Conservation (phyloP, 2,329 filamentous ascomycete genomes). For the Albophoma yamanashiensis region DNA sequence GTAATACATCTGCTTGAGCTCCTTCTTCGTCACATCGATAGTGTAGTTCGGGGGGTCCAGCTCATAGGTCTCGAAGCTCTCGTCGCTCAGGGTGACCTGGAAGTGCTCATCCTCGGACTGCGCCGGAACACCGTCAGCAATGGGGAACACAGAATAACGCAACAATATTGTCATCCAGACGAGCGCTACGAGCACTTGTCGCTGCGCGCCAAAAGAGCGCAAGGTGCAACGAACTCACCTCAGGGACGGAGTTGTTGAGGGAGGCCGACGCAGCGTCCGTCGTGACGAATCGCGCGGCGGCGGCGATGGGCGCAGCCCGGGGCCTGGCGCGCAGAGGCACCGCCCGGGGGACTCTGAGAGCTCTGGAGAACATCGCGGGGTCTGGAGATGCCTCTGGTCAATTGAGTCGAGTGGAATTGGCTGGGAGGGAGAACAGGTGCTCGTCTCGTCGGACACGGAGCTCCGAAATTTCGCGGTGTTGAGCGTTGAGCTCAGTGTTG, state of each 20-base stretch:
- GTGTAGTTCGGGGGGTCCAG: slow-evolving; percentile 93
- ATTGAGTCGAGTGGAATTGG: slow-evolving; percentile 14
- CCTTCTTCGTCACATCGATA: slow-evolving; percentile 88
- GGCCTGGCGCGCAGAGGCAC: slow-evolving; percentile 43
- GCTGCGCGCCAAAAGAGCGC: background rate
- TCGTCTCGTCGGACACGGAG: slow-evolving; percentile 19
- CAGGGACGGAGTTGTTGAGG: slow-evolving; percentile 61
- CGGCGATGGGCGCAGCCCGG: slow-evolving; percentile 28
- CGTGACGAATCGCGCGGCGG: slow-evolving; percentile 67
- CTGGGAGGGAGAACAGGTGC: slow-evolving; percentile 16
- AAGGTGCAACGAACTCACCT: slow-evolving; percentile 24
- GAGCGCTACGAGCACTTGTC: background rate
- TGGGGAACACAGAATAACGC: background rate
- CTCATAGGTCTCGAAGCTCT: slow-evolving; percentile 99
- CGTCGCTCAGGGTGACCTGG: slow-evolving; percentile 84
- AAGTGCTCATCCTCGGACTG: slow-evolving; percentile 93
- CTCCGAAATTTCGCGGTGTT: slow-evolving; percentile 35
- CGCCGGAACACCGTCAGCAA: slow-evolving; percentile 9
- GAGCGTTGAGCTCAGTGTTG: slow-evolving; percentile 31
- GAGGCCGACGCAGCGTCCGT: slow-evolving; percentile 91
- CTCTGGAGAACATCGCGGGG: slow-evolving; percentile 57
- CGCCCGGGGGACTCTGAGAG: slow-evolving; percentile 51
- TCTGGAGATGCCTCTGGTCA: slow-evolving; percentile 20
- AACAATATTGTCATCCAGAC: background rate
- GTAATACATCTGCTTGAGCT: slow-evolving; percentile 98